These are phyloP conservation scores for Pseudognaphalium luteoalbum DNA, from an alignment of 129 eudicot species.

Conservation along the genomic window DNA sequence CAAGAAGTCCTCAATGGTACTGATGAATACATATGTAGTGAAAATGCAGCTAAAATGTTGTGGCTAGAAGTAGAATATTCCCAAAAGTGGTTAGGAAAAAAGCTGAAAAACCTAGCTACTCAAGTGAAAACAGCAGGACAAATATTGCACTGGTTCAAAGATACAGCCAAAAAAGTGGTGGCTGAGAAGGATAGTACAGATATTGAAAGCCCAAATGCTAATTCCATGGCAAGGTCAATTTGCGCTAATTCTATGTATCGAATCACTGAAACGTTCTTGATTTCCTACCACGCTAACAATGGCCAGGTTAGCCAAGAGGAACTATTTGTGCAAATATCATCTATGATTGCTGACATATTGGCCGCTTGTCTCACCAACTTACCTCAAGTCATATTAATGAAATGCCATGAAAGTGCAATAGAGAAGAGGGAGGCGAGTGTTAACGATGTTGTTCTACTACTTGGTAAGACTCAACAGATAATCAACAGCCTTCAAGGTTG, in stretches of 20 bases:
- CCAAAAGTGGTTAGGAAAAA: conserved; percentile 8
- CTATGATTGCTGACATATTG: conserved; percentile 30
- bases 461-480: conserved; percentile 39
- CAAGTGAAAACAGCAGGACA: neutral
- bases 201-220: neutral
- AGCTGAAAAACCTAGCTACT: neutral
- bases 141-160: neutral
- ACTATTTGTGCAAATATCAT: conserved; percentile 24
- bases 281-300: neutral
- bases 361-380: too few relatives aligned
- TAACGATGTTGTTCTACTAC: conserved; percentile 29
- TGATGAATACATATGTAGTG: neutral
- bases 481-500: conserved; percentile 25
- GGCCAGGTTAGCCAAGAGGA: neutral
- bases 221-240: conserved; percentile 20
- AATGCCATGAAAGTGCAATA: conserved; percentile 30
- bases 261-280: conserved; percentile 25
- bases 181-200: neutral
- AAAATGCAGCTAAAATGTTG: conserved; percentile 14
- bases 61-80: conserved; percentile 27
- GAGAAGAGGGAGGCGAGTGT: conserved; percentile 37
- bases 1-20: conserved; percentile 15
- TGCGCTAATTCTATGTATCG: conserved; percentile 50
- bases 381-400: too few relatives aligned
- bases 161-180: conserved; percentile 9